Percentiles rank a stretch among this genome's conserved stretches.
Evolutionary conservation across 148 eudicot species (phyloP).

Genomic region (Fagopyrum tataricum): DNA sequence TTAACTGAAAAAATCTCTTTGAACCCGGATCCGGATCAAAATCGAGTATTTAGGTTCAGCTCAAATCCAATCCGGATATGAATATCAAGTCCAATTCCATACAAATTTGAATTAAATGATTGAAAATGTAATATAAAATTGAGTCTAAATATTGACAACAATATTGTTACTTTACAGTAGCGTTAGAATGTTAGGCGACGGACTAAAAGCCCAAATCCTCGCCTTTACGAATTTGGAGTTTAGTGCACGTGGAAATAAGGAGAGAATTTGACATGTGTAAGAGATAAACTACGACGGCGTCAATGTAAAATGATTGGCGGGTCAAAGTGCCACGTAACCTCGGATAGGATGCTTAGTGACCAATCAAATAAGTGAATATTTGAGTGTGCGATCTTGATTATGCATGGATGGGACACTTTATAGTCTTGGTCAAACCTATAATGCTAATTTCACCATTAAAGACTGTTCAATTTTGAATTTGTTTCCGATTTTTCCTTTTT

Average conservation of each 20-base stretch:
- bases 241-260: not conserved
- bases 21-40: too few relatives aligned
- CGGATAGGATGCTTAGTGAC: not conserved
- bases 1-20: too few relatives aligned
- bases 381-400: not conserved
- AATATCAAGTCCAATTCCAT: too few relatives aligned
- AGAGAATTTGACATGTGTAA: not conserved
- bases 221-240: not conserved
- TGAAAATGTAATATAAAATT: not conserved
- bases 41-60: too few relatives aligned
- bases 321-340: not conserved
- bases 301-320: not conserved
- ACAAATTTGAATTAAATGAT: too few relatives aligned
- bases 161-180: not conserved
- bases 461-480: not conserved
- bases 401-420: not conserved
- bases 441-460: not conserved
- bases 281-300: not conserved
- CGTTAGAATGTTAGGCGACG: not conserved
- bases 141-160: not conserved
- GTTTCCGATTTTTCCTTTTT: not conserved
- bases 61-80: too few relatives aligned
- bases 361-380: not conserved
- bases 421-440: not conserved
- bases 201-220: not conserved